Conservation (phyloP, 2,329 filamentous ascomycete genomes). For the Zymoseptoria tritici region DNA sequence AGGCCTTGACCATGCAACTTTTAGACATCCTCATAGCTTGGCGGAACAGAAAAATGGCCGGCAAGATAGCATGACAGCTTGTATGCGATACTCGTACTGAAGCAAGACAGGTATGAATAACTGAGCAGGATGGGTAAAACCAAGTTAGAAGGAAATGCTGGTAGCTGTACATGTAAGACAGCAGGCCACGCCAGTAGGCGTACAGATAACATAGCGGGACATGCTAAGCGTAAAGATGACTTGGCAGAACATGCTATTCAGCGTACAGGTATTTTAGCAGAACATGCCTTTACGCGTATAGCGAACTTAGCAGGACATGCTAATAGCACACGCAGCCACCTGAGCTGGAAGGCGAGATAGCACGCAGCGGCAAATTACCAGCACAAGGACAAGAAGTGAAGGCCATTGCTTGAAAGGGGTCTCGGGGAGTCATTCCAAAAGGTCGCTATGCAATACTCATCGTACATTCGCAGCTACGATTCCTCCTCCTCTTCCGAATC, state of each 20-base stretch:
- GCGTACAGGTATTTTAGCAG: background rate
- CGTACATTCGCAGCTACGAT: background rate
- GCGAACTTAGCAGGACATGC: background rate
- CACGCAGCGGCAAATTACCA: no score
- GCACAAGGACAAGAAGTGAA: no score
- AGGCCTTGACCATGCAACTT: background rate
- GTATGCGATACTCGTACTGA: no score
- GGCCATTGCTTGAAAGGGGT: no score
- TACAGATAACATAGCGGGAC: background rate
- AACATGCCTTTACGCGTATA: background rate
- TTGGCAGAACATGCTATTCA: background rate
- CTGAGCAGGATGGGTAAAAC: background rate
- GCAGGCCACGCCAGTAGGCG: background rate
- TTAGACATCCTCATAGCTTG: no score
- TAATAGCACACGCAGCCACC: background rate
- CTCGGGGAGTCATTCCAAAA: no score
- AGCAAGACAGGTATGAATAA: no score
- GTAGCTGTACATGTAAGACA: background rate
- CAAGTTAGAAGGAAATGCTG: background rate
- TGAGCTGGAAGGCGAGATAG: no score
- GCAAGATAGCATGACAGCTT: no score
- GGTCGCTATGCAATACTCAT: no score
- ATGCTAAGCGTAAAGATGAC: background rate
- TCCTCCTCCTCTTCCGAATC: conserved; percentile 41
- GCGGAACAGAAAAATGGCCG: no score